Evolutionary conservation across 2,329 filamentous ascomycete species (phyloP).

Genomic region (Cercospora janseana): DNA sequence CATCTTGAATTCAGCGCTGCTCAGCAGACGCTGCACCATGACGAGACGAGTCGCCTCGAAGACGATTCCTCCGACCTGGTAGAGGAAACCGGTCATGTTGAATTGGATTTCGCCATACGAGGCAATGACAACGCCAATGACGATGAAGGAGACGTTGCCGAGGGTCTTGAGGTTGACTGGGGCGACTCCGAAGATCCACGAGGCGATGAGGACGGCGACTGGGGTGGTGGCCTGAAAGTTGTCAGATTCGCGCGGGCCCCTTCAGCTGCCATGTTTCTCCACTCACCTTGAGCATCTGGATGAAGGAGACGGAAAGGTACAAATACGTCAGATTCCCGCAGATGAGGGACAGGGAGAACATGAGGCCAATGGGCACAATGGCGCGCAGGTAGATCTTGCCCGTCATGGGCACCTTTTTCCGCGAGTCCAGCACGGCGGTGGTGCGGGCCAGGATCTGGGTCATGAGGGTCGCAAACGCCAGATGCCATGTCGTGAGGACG

Average conservation of each 20-base stretch:
- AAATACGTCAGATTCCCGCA: constrained; percentile 95
- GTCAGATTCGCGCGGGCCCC: constrained; percentile 12
- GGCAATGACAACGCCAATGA: constrained; percentile 89
- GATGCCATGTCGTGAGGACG: constrained; percentile 92
- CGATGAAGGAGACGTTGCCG: constrained; percentile 90
- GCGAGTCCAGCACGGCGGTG: constrained; percentile 84
- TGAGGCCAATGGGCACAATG: constrained; percentile 90
- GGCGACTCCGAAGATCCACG: constrained; percentile 82
- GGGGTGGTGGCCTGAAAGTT: constrained; percentile 76
- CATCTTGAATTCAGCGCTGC: constrained; percentile 86
- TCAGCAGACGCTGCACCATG: constrained; percentile 80
- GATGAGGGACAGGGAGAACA: constrained; percentile 94
- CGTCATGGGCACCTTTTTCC: constrained; percentile 97
- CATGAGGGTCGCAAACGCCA: constrained; percentile 88
- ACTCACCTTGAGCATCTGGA: constrained; percentile 93
- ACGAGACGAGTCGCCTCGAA: constrained; percentile 81
- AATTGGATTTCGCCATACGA: constrained; percentile 96
- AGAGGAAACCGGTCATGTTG: constrained; percentile 73
- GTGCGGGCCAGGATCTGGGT: constrained; percentile 91
- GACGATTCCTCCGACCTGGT: constrained; percentile 72
- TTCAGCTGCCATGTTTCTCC: background rate
- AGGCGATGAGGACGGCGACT: constrained; percentile 84
- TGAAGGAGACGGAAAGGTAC: constrained; percentile 93
- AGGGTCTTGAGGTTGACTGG: constrained; percentile 83
- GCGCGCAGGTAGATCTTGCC: constrained; percentile 87